Conservation (phyloP, 495 filamentous ascomycete species). For the Neurospora sp. region DNA sequence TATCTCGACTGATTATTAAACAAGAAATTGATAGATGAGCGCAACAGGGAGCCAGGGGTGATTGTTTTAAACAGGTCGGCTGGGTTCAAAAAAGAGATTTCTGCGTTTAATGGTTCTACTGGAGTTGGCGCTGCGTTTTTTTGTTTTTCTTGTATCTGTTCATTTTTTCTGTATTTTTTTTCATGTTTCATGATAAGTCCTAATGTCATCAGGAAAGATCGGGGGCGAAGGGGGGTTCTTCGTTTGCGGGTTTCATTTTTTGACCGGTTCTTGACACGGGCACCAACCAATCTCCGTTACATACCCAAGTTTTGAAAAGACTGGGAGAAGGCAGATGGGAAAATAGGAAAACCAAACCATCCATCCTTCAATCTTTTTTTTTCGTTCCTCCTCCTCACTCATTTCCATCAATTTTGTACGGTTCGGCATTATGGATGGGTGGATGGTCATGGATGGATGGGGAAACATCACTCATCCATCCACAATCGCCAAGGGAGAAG, state of each 20-base stretch:
- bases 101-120: conserved; percentile 8
- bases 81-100: conserved; percentile 20
- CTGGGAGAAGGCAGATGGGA: not conserved
- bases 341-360: not conserved
- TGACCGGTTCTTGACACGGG: not conserved
- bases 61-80: not conserved
- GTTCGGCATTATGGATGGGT: not conserved
- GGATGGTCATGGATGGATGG: not conserved
- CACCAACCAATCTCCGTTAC: not conserved
- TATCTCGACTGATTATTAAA: conserved; percentile 21
- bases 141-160: conserved; percentile 5
- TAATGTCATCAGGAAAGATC: not conserved
- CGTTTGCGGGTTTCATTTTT: not conserved
- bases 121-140: conserved; percentile 14
- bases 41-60: not conserved
- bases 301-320: not conserved
- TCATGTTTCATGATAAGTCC: not conserved
- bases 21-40: conserved; percentile 23
- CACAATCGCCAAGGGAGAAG: not conserved
- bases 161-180: not conserved
- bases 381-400: not conserved
- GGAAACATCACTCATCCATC: not conserved
- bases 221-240: not conserved
- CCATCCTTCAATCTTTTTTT: not conserved
- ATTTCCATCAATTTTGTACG: not conserved